phyloP scores from a whole-genome alignment of 176 grass and related monocot species.

The Dendrocalamus sinicus region DNA sequence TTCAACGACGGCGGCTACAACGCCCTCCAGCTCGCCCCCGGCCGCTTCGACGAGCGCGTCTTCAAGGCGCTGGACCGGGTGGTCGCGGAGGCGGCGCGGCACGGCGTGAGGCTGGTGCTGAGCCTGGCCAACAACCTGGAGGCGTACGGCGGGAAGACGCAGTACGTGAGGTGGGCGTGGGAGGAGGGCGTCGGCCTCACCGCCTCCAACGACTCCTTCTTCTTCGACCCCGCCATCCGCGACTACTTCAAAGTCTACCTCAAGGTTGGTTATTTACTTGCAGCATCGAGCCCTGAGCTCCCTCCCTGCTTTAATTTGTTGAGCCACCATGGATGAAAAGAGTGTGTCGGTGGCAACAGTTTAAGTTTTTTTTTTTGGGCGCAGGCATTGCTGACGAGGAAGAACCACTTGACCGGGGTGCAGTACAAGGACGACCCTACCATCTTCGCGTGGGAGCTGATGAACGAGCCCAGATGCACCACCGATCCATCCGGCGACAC shows the following conservation, averaged over 20 bases:
- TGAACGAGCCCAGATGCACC: constrained; percentile 94
- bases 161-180: constrained; percentile 98
- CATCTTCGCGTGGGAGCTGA: constrained; percentile 95
- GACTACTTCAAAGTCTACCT: constrained; percentile 95
- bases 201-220: constrained; percentile 96
- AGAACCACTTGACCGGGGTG: constrained; percentile 88
- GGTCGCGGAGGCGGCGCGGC: constrained; percentile 67
- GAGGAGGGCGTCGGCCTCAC: constrained; percentile 83
- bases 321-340: neutral
- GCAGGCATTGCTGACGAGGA: constrained; percentile 88
- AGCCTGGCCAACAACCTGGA: constrained; percentile 91
- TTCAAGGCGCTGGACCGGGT: constrained; percentile 88
- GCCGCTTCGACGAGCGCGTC: constrained; percentile 83
- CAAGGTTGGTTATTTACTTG: constrained; percentile 49
- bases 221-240: constrained; percentile 85
- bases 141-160: constrained; percentile 87
- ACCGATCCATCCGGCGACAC: constrained; percentile 79
- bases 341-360: constrained; percentile 41
- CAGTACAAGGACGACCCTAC: constrained; percentile 91
- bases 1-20: constrained; percentile 97
- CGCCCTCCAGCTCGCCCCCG: constrained; percentile 79
- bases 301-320: neutral
- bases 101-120: constrained; percentile 75
- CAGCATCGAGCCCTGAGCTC: neutral
- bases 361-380: constrained; percentile 4